Conservation (phyloP, 2,329 filamentous ascomycete species). For the Diaporthe citriasiana region DNA sequence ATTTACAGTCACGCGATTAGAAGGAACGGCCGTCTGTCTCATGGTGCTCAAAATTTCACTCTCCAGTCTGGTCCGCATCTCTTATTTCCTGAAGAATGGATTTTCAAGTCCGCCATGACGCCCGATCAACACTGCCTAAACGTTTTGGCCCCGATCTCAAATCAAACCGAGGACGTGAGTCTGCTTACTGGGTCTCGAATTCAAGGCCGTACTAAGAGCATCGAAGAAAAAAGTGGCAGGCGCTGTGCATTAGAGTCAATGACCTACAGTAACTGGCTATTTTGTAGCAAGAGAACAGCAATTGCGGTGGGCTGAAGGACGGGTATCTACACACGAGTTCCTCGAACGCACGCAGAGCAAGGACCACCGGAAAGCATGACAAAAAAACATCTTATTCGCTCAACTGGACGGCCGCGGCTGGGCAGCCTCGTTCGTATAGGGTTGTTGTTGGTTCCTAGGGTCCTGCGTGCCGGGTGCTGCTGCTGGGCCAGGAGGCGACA, state of each 20-base stretch:
- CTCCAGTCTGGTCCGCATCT: background rate
- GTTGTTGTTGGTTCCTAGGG: too few relatives aligned
- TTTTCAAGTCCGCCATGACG: background rate
- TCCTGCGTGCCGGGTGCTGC: background rate
- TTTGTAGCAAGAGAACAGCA: background rate
- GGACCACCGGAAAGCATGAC: background rate
- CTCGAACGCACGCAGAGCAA: background rate
- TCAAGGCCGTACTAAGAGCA: too few relatives aligned
- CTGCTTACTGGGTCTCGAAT: too few relatives aligned
- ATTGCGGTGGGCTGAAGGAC: background rate
- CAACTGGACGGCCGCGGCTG: constrained; percentile 4
- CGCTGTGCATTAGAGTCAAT: too few relatives aligned
- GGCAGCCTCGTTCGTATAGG: constrained; percentile 11
- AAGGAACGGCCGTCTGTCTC: background rate
- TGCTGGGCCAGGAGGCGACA: constrained; percentile 3
- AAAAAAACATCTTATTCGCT: background rate
- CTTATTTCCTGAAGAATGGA: background rate
- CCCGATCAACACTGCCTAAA: background rate
- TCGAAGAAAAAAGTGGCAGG: background rate
- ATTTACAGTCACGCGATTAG: background rate
- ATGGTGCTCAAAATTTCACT: too few relatives aligned
- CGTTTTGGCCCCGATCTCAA: background rate
- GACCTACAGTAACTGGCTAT: background rate
- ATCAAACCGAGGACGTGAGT: background rate
- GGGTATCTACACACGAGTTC: constrained; percentile 27